A percentile compares a stretch with the other conserved stretches of the same genome.
These are phyloP conservation scores for Ceratobasidium sp. DNA, from an alignment of 1,284 basidiomycete species.

Conservation along the genomic window DNA sequence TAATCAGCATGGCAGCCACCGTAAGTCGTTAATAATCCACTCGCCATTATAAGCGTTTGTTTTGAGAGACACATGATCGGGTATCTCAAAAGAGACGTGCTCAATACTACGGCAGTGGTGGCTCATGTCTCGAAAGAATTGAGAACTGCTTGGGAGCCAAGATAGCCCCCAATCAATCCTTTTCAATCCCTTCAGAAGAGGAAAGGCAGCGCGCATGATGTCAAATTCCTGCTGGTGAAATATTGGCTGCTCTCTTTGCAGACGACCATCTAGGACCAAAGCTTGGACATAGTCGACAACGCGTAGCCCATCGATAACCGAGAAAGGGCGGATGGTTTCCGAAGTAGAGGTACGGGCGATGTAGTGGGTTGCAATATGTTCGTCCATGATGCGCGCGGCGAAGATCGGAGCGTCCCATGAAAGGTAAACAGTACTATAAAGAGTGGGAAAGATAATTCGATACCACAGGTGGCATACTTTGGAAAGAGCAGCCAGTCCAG, in stretches of 20 bases:
- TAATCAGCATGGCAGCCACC: not conserved
- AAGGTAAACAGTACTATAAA: constrained; percentile 22
- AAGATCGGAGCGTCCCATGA: constrained; percentile 32
- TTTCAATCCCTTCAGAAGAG: constrained; percentile 19
- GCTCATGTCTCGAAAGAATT: constrained; percentile 11
- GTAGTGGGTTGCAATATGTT: not conserved
- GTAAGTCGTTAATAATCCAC: not conserved
- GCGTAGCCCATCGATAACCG: constrained; percentile 11
- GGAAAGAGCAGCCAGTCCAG: constrained; percentile 1
- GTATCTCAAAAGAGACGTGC: constrained; percentile 32
- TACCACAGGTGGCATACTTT: constrained; percentile 31
- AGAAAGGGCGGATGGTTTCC: not conserved
- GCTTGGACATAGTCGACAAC: constrained; percentile 13
- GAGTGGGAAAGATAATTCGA: constrained; percentile 17
- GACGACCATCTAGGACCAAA: constrained; percentile 15
- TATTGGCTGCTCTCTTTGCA: not conserved
- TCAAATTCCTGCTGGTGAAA: constrained; percentile 10
- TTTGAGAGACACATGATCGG: not conserved
- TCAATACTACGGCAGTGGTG: constrained; percentile 2
- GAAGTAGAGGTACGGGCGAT: not conserved
- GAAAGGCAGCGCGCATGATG: constrained; percentile 17
- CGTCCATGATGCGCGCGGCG: constrained; percentile 29
- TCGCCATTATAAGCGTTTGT: not conserved
- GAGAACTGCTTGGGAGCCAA: not conserved
- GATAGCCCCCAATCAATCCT: constrained; percentile 28